Base-by-base conservation (phyloP, 176 grass and related monocot genomes). In the Aegilops umbellulata region DNA sequence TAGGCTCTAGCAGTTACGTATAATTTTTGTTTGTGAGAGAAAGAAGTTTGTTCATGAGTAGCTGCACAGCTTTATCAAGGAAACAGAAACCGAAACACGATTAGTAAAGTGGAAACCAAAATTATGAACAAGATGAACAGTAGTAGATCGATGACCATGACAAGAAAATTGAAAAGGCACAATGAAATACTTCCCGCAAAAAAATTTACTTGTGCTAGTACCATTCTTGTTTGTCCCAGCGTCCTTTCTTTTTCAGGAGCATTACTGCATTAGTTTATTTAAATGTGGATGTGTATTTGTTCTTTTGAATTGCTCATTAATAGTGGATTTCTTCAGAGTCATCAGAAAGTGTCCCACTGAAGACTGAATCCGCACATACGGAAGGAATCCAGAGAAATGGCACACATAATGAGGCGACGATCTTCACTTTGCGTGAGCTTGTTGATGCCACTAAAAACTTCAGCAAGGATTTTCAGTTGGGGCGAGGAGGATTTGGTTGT, bases 401-500 rank as follows among this genome's bases (percentile, higher is more conserved):
- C 61, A 41, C 22, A 15, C 82, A 80, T 60, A 19, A 72, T 39
- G 88, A 87, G 39, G 74, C 84, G 64, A 87, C 27, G 26, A 92
- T 87, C 47, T 95, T 92, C 75, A 92, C 86, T 26, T 82, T 88
- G 49, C 76, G 46, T 15, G 88, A 95, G 93, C 90, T 95, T 68
- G 85, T 71, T 38, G 86, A 86, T 80, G 90, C 88, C 12, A 92
- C 93, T 27, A 80, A 82, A 66, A 88, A 90, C 74, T 95, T 95
- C 44, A 88, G 83, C 8, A 23, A 61, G 27, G 88, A 95, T 53
- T 90, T 51, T 81, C 83, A 88, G 23, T 80, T 95, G 79, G 93
- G 90, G 7, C 79, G 86, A 86, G 93, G 93, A 39, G 93, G 93
- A 63, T 95, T 95, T 42, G 90, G 93, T 62, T 84, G 79, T 78